Percentiles rank a stretch among this genome's conserved stretches.
These are phyloP conservation scores for Candida suzukii DNA, from an alignment of 805 yeast species.

Conservation along the genomic window DNA sequence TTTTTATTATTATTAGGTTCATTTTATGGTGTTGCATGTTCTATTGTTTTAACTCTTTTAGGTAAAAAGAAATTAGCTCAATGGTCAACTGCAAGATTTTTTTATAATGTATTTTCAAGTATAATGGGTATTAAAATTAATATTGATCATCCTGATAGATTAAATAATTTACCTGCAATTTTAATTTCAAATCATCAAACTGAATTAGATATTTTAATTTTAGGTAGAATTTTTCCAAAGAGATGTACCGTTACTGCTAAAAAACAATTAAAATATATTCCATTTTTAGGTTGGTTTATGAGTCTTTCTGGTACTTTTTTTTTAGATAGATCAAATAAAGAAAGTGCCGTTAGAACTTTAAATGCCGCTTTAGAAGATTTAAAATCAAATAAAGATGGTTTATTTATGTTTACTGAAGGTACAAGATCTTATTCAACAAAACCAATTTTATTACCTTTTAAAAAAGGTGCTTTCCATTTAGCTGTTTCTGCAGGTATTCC, in stretches of 20 bases:
- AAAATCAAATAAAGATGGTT: slow-evolving; percentile 57
- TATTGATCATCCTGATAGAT: slow-evolving; percentile 57
- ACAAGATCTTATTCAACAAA: slow-evolving; percentile 75
- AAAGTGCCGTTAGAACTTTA: slow-evolving; percentile 69
- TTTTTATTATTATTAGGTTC: slow-evolving; percentile 53
- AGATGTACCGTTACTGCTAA: slow-evolving; percentile 92
- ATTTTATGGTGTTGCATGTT: slow-evolving; percentile 70
- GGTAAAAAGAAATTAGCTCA: slow-evolving; percentile 82
- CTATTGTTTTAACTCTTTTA: slow-evolving; percentile 53
- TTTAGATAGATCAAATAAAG: slow-evolving; percentile 73
- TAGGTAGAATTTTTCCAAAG: slow-evolving; percentile 81
- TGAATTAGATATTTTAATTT: slow-evolving; percentile 71
- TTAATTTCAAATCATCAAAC: slow-evolving; percentile 87
- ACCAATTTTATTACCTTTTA: slow-evolving; percentile 76
- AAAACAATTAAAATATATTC: slow-evolving; percentile 72
- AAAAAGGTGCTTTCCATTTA: slow-evolving; percentile 96
- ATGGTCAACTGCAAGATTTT: slow-evolving; percentile 83
- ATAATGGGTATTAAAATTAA: slow-evolving; percentile 65
- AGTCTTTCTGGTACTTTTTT: slow-evolving; percentile 83
- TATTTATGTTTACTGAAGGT: slow-evolving; percentile 96
- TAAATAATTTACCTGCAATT: slow-evolving; percentile 64
- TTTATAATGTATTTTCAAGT: slow-evolving; percentile 53
- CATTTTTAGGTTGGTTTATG: slow-evolving; percentile 98
- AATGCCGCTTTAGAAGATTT: slow-evolving; percentile 59
- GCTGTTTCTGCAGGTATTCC: slow-evolving; percentile 93